Evolutionary conservation across 352 stramenopile species (phyloP).

Genomic region (Phytophthora kernoviae): DNA sequence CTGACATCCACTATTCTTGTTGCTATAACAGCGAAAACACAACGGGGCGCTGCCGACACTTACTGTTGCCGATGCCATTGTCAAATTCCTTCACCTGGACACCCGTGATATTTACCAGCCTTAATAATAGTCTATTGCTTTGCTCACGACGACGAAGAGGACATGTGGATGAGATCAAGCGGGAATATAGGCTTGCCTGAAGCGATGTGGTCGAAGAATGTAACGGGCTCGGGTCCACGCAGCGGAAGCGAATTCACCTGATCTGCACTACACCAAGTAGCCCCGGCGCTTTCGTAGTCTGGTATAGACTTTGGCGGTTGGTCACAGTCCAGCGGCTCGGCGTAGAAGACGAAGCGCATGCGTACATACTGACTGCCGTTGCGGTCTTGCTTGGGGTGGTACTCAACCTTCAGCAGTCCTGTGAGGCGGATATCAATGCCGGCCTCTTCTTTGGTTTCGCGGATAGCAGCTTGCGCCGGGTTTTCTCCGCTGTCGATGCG

Average conservation of each 20-base stretch:
- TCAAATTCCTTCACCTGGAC: conserved; percentile 74
- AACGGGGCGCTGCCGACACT: conserved; percentile 61
- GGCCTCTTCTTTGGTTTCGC: conserved; percentile 88
- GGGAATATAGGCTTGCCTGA: conserved; percentile 75
- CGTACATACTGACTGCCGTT: conserved; percentile 73
- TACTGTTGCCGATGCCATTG: conserved; percentile 59
- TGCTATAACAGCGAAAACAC: conserved; percentile 59
- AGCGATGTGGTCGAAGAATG: conserved; percentile 79
- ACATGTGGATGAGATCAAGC: conserved; percentile 76
- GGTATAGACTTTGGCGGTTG: conserved; percentile 86
- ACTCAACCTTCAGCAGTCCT: conserved; percentile 83
- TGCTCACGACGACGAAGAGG: conserved; percentile 37
- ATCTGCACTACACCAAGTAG: conserved; percentile 77
- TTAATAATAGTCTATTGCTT: conserved; percentile 22
- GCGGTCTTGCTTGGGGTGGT: conserved; percentile 83
- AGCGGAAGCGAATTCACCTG: conserved; percentile 72
- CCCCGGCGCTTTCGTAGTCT: conserved; percentile 86
- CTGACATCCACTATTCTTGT: conserved; percentile 10
- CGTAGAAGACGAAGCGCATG: conserved; percentile 89
- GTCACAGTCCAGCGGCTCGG: conserved; percentile 75
- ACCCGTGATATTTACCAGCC: conserved; percentile 64
- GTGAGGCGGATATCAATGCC: conserved; percentile 83
- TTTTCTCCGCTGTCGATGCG: conserved; percentile 83
- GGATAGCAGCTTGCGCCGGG: conserved; percentile 72
- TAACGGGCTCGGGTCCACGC: conserved; percentile 71